Base-by-base conservation (phyloP, 345 rosid species). In the Eucalyptus leucophloia region DNA sequence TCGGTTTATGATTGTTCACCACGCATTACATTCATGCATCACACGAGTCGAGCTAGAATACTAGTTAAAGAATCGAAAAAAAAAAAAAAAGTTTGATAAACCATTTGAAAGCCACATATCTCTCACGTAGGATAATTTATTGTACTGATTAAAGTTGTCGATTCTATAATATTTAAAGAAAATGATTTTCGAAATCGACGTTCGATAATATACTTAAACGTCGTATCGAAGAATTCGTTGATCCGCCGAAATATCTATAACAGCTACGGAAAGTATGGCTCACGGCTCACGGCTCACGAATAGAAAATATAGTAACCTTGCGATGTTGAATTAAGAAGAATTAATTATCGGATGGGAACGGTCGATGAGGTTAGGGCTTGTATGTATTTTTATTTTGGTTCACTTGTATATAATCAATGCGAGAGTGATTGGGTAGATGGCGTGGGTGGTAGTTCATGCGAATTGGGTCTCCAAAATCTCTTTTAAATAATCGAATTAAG, bases 61-160 rank as follows among this genome's bases (percentile, higher is more conserved):
- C 26, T 0, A 5, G 2, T 32, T 3, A 34, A 10, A 18, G 7
- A 18, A 37, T 19, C 1, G 6, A 9, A 47, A 47, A 47, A 45
- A 9, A 47, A 47, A 47, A 45, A 32, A 69, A 17, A 15, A 15
- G 6, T 23, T 28, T 19, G 44, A 72, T 34, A 3, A 4, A 18
- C 2, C 14, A 7, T 72, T 34, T 19, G 44, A 72, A 72, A 56
- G 28, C 5, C 30, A 0, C 13, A 56, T 56, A 5, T 56, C 6
- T 56, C 4, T 56, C 21, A 4, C 2, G 0, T n/a, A n/a, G 1
- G 9, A 7, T 7, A n/a, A n/a, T 30, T n/a, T 17, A n/a, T 67
- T n/a, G 5, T 32, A 67, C 5, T 1, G 3, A 32, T 32, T 67
- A 8, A 67, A n/a, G 19, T 32, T 8, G 11, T 15, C 23, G 0